Conservation (phyloP, 1,284 basidiomycete species). For the Fomitopsis betulina region DNA sequence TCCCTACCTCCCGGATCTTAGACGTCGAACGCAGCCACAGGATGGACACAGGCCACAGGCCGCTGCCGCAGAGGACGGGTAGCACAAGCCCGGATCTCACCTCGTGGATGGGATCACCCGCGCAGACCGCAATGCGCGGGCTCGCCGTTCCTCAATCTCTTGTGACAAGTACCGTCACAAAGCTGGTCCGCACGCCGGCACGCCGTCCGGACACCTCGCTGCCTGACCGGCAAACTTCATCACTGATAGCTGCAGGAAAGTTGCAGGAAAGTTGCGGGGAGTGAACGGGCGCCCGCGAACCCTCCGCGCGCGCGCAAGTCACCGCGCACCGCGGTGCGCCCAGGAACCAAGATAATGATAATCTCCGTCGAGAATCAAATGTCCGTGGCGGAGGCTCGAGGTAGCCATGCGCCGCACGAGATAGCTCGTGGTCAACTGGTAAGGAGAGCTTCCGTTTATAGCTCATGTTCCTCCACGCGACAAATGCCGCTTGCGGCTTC, state of each 20-base stretch:
- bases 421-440: not conserved
- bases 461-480: not conserved
- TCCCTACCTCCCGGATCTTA: not conserved
- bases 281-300: not conserved
- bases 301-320: not conserved
- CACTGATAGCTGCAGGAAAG: not conserved
- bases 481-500: too few species aligned
- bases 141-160: not conserved
- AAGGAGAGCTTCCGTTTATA: not conserved
- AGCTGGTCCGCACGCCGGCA: not conserved
- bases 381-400: not conserved
- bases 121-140: not conserved
- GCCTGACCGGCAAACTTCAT: not conserved
- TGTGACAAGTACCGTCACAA: not conserved
- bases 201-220: not conserved
- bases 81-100: not conserved
- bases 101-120: not conserved
- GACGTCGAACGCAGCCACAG: not conserved
- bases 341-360: not conserved
- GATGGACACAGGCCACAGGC: not conserved
- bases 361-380: not conserved
- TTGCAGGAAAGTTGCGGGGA: not conserved
- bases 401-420: not conserved
- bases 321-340: not conserved
- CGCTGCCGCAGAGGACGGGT: too few species aligned